Percentiles rank a stretch among this genome's conserved stretches.
Evolutionary conservation across 805 yeast species (phyloP).

Genomic region (Candida insectorum): DNA sequence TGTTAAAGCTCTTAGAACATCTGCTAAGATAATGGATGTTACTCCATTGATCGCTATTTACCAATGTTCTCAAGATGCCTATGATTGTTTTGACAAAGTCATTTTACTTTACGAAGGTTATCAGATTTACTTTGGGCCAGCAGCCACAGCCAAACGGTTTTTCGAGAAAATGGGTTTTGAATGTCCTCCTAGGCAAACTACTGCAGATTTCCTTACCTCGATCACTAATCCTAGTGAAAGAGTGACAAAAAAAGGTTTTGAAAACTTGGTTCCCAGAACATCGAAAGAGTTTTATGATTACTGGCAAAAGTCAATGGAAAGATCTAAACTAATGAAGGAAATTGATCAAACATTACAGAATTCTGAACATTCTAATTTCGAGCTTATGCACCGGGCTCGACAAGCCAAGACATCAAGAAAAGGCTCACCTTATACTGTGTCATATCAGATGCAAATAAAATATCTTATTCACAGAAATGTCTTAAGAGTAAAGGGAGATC

Average conservation of each 20-base stretch:
- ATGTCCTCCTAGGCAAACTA: slow-evolving; percentile 62
- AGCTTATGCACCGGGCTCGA: slow-evolving; percentile 28
- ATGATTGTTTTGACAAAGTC: slow-evolving; percentile 47
- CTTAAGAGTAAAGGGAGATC: slow-evolving; percentile 55
- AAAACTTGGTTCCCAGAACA: slow-evolving; percentile 52
- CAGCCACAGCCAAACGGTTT: slow-evolving; percentile 42
- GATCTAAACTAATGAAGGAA: slow-evolving; percentile 33
- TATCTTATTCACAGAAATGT: slow-evolving; percentile 54
- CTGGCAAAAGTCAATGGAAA: slow-evolving; percentile 59
- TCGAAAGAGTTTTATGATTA: slow-evolving; percentile 55
- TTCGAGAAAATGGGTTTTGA: slow-evolving; percentile 60
- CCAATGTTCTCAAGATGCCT: slow-evolving; percentile 49
- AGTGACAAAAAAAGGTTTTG: slow-evolving; percentile 46
- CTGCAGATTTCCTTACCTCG: slow-evolving; percentile 65
- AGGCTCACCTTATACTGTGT: slow-evolving; percentile 36
- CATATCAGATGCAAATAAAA: slow-evolving; percentile 48
- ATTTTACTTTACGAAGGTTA: slow-evolving; percentile 45
- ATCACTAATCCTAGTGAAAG: slow-evolving; percentile 67
- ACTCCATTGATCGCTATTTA: slow-evolving; percentile 60
- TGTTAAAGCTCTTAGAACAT: slow-evolving; percentile 59
- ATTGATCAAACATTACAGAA: slow-evolving; percentile 38
- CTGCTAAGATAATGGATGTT: slow-evolving; percentile 50
- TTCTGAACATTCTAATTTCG: slow-evolving; percentile 15
- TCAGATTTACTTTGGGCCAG: slow-evolving; percentile 46
- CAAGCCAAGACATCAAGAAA: slow-evolving; percentile 37